A percentile compares a stretch with the other conserved stretches of the same genome.
Conservation (phyloP, 1,284 basidiomycete species). For the Cystobasidium pallidum region DNA sequence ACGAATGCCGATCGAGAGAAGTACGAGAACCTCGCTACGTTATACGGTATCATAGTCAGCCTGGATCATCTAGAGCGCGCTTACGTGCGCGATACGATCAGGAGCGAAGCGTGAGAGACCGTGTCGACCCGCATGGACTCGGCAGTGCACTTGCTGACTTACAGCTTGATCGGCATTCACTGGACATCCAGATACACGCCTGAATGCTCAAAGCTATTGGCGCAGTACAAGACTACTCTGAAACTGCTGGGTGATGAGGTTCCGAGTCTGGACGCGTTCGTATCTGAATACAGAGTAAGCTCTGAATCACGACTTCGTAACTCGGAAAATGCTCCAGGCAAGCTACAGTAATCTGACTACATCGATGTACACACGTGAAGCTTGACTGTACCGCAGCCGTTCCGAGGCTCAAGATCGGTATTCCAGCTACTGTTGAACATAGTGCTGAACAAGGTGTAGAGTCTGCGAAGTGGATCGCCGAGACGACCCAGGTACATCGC, state of each 20-base stretch:
- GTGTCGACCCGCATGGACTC: not conserved
- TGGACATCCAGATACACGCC: conserved; percentile 81
- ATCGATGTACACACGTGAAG: conserved; percentile 58
- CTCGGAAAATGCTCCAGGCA: too few relatives aligned
- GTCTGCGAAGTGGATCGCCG: conserved; percentile 95
- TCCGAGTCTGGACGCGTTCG: conserved; percentile 82
- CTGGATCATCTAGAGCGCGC: conserved; percentile 94
- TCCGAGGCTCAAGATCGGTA: conserved; percentile 85
- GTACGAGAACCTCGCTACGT: conserved; percentile 82
- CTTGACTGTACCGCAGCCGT: conserved; percentile 94
- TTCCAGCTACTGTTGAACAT: conserved; percentile 96
- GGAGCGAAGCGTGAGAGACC: conserved; percentile 75
- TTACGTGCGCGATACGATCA: conserved; percentile 89
- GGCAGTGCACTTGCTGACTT: not conserved
- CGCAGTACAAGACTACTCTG: conserved; percentile 95
- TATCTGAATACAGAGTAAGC: conserved; percentile 80
- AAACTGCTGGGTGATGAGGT: conserved; percentile 88
- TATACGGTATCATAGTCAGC: conserved; percentile 87
- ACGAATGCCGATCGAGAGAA: conserved; percentile 88
- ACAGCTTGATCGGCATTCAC: conserved; percentile 18
- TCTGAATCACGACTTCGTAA: not conserved
- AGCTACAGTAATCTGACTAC: not conserved
- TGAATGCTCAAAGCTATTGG: conserved; percentile 85
- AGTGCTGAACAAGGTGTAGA: conserved; percentile 73
- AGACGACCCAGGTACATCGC: conserved; percentile 82